Percentiles rank a stretch among this genome's conserved stretches.
phyloP scores from a whole-genome alignment of 140 eudicot genomes.

The Cichorium intybus region DNA sequence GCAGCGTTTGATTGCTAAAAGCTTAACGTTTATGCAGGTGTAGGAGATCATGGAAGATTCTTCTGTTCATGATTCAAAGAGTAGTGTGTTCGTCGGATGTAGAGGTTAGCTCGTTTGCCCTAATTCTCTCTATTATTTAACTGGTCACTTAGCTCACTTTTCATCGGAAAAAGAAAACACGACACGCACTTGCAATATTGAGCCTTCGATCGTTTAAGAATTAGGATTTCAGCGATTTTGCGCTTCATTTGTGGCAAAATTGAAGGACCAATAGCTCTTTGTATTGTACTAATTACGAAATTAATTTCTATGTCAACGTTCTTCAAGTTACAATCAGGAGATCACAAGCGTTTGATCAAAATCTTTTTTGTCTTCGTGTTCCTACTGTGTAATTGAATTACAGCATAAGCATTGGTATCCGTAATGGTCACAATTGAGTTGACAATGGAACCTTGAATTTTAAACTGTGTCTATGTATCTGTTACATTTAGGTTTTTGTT shows the following conservation, averaged over 20 bases:
- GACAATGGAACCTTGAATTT: background rate
- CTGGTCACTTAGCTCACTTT: background rate
- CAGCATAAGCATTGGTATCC: background rate
- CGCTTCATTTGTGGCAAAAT: background rate
- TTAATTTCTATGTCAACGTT: background rate
- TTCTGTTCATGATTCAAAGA: background rate
- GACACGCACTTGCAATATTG: too few species aligned
- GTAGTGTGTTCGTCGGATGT: background rate
- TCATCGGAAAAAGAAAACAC: background rate
- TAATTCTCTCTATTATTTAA: slow-evolving; percentile 4
- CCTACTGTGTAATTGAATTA: background rate
- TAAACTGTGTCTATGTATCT: background rate
- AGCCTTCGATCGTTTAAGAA: too few species aligned
- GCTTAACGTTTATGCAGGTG: slow-evolving; percentile 5
- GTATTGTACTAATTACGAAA: background rate
- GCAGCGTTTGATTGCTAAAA: background rate
- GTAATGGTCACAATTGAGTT: background rate
- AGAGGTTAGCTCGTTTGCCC: slow-evolving; percentile 9
- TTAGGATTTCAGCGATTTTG: slow-evolving; percentile 1
- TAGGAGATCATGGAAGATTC: slow-evolving; percentile 18
- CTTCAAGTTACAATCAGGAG: background rate
- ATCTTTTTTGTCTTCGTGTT: background rate
- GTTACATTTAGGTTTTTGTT: background rate
- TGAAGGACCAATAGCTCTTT: background rate
- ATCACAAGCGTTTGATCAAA: background rate